A percentile compares a stretch with the other conserved stretches of the same genome.
Evolutionary conservation across 106 monocot genomes (phyloP).

Genomic region (Amphibolis antarctica): DNA sequence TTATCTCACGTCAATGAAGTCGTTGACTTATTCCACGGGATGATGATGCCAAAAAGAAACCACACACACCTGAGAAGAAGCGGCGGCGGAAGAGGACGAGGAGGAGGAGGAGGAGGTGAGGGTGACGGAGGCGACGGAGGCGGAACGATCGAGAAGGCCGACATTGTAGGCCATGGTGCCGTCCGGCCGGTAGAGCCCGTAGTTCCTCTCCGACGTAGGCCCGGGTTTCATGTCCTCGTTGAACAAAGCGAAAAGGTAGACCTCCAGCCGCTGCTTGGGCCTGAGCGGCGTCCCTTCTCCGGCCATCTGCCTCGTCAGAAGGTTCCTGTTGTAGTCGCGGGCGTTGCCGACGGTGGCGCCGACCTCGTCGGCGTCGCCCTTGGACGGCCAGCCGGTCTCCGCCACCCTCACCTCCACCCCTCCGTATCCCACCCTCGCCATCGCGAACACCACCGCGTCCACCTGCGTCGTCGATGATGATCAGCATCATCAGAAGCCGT

Average conservation of each 20-base stretch:
- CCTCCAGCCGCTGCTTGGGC: slow-evolving; percentile 55
- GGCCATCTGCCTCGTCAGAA: slow-evolving; percentile 50
- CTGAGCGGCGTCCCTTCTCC: slow-evolving; percentile 80
- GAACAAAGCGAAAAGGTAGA: slow-evolving; percentile 86
- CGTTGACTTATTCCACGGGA: no score
- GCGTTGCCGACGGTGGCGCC: slow-evolving; percentile 83
- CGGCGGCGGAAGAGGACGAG: neutral
- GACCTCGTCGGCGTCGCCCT: slow-evolving; percentile 62
- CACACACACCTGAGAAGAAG: neutral
- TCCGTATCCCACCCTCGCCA: slow-evolving; percentile 44
- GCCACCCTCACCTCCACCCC: slow-evolving; percentile 69
- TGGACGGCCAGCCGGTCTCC: slow-evolving; percentile 97
- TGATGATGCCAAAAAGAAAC: neutral
- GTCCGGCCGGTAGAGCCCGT: slow-evolving; percentile 73
- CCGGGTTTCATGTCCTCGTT: slow-evolving; percentile 95
- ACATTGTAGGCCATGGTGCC: slow-evolving; percentile 73
- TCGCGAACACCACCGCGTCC: slow-evolving; percentile 66
- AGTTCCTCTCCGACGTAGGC: slow-evolving; percentile 90
- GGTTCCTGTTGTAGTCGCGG: slow-evolving; percentile 54
- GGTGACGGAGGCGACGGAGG: slow-evolving; percentile 48
- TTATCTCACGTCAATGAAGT: no score
- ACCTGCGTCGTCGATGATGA: slow-evolving; percentile 24
- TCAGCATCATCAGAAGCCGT: no score
- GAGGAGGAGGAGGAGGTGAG: slow-evolving; percentile 30
- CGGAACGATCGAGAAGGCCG: slow-evolving; percentile 33